Evolutionary conservation across 2,329 filamentous ascomycete species (phyloP), one percentile per base, ranked within the genome.

Genomic region (Microdochium nivale): DNA sequence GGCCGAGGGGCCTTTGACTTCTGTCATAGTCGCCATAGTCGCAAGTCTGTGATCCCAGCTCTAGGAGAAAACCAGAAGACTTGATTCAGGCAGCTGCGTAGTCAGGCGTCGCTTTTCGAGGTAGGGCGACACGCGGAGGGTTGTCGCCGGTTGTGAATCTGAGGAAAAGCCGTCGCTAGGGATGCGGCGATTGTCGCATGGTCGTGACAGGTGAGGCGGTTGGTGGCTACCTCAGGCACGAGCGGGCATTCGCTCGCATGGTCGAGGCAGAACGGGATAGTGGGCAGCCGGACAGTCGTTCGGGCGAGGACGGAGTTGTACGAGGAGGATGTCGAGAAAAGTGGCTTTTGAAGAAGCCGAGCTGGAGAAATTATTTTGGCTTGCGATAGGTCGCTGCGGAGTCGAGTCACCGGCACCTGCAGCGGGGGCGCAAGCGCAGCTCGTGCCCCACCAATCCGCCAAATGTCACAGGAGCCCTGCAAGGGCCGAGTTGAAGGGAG

Each of bases 11-110:
- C 53, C 54, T 35, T 54, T 55, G 3, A 59, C 58, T 30, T 54
- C 52, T 3, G 61, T 62, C 13, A 56, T 55, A 23, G 62, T 63
- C 49, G 64, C 59, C 63, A 64, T 65, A 23, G 30, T 24, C 3
- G 16, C 33, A 19, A 21, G 7, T 11, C 19, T 21, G 40, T n/a
- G 40, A 10, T 21, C 3, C 21, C n/a, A 11, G 19, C 16, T 5
- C 9, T 19, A 8, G 3, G 8, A 8, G n/a, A 19, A 23, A 19
- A 7, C 14, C 8, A 11, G 19, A 11, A 8, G 19, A 11, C 7
- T 44, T 21, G 35, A 7, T 23, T 44, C 4, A 13, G 19, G n/a
- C 14, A 23, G 40, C 40, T 44, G n/a, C 19, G n/a, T 44, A 16
- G 40, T 7, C 21, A 7, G 7, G 16, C 19, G 10, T 24, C 14